Evolutionary conservation across 345 rosid genomes (phyloP).

Genomic region (Noccaea caerulescens): DNA sequence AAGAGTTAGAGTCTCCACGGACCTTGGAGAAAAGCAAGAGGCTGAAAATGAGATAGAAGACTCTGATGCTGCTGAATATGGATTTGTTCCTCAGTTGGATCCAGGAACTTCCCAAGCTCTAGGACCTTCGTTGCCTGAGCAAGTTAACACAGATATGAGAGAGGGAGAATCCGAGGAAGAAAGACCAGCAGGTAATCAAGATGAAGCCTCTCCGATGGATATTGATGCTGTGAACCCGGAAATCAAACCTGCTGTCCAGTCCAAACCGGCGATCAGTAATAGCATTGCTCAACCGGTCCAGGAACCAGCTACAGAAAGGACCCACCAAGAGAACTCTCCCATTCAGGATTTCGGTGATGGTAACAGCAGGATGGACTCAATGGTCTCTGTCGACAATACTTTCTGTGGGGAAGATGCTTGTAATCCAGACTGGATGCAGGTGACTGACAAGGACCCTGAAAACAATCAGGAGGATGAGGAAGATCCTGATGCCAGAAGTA

Average conservation of each 20-base stretch:
- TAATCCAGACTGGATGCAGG: conserved; percentile 53
- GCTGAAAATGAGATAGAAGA: conserved; percentile 66
- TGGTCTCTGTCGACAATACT: conserved; percentile 59
- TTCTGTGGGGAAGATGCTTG: conserved; percentile 49
- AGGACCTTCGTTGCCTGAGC: conserved; percentile 91
- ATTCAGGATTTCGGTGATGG: conserved; percentile 43
- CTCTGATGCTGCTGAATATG: conserved; percentile 74
- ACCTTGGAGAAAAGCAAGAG: conserved; percentile 59
- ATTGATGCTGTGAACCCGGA: conserved; percentile 58
- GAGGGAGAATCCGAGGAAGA: conserved; percentile 56
- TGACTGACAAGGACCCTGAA: conserved; percentile 49
- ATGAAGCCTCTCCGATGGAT: conserved; percentile 66
- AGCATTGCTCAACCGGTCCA: conserved; percentile 50
- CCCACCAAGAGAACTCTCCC: conserved; percentile 44
- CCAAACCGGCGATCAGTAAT: conserved; percentile 43
- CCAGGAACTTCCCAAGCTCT: conserved; percentile 81
- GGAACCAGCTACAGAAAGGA: conserved; percentile 49
- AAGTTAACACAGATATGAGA: conserved; percentile 58
- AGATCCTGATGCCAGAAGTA: conserved; percentile 51
- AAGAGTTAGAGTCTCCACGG: conserved; percentile 71
- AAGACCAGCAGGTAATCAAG: conserved; percentile 45
- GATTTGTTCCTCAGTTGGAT: conserved; percentile 71
- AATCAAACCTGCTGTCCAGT: conserved; percentile 45
- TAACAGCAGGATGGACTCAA: conserved; percentile 50
- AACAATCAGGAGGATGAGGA: conserved; percentile 51